These are phyloP conservation scores for Lachnellula subtilissima DNA, from an alignment of 2,329 filamentous ascomycete genomes.

Conservation along the genomic window DNA sequence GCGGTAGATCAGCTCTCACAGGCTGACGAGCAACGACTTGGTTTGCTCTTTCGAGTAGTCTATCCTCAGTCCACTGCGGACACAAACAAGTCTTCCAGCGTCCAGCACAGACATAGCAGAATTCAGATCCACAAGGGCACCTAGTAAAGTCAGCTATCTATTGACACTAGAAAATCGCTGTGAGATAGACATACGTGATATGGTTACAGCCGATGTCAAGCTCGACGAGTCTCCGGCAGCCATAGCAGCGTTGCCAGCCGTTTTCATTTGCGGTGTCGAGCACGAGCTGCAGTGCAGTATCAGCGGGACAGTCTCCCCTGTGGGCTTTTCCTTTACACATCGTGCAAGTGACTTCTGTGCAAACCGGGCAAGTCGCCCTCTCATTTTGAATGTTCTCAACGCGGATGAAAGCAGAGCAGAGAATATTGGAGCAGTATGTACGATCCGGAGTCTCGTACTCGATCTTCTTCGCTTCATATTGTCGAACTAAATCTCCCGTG, in stretches of 20 bases:
- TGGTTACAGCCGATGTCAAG: conserved; percentile 49
- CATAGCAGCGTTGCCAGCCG: conserved; percentile 48
- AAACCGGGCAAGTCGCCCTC: conserved; percentile 40
- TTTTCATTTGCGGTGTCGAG: conserved; percentile 37
- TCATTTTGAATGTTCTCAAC: conserved; percentile 28
- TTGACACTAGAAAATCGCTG: background rate
- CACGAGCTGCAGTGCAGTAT: conserved; percentile 37
- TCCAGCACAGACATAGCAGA: conserved; percentile 45
- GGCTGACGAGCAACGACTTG: conserved; percentile 26
- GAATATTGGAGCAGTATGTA: conserved; percentile 44
- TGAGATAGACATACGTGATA: conserved; percentile 45
- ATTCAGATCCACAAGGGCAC: conserved; percentile 43
- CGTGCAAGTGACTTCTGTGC: conserved; percentile 42
- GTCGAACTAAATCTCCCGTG: conserved; percentile 27
- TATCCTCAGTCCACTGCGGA: conserved; percentile 35
- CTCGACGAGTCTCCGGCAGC: conserved; percentile 46
- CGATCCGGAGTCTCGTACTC: conserved; percentile 45
- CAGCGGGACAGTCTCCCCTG: conserved; percentile 42
- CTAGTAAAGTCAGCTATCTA: conserved; percentile 26
- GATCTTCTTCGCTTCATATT: conserved; percentile 41
- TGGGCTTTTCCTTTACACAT: conserved; percentile 47
- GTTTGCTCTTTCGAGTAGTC: conserved; percentile 31
- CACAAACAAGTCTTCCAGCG: conserved; percentile 40
- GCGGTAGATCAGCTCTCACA: background rate
- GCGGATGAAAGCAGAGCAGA: conserved; percentile 46